Evolutionary conservation across 768 basidiomycete species (phyloP).

Genomic region (Rickenella mellea): DNA sequence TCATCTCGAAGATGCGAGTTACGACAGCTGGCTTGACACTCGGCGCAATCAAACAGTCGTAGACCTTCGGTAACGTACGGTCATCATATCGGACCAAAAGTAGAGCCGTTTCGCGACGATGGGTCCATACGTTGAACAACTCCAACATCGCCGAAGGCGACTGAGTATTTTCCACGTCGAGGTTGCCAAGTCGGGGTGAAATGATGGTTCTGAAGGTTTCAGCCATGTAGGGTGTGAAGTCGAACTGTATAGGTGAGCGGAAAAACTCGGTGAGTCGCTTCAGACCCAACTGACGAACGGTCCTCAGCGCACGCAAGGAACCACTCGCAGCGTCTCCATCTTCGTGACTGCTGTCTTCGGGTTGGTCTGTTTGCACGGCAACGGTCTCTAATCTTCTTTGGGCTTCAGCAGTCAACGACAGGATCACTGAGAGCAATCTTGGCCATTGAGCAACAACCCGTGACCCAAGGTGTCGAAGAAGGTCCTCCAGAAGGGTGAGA

Average conservation of each 20-base stretch:
- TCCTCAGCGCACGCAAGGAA: constrained; percentile 38
- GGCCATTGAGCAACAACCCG: constrained; percentile 67
- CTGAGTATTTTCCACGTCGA: constrained; percentile 85
- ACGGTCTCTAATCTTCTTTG: constrained; percentile 42
- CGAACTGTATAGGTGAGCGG: constrained; percentile 58
- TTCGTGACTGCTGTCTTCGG: constrained; percentile 26
- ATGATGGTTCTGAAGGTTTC: constrained; percentile 64
- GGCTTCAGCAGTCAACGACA: constrained; percentile 56
- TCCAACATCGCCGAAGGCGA: constrained; percentile 84
- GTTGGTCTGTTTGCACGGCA: constrained; percentile 26
- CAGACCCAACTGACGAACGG: constrained; percentile 73
- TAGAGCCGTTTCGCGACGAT: constrained; percentile 40
- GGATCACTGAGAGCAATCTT: constrained; percentile 54
- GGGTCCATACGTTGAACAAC: constrained; percentile 72
- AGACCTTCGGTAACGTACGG: constrained; percentile 64
- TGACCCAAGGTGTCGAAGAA: constrained; percentile 74
- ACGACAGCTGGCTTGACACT: constrained; percentile 86
- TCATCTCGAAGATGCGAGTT: constrained; percentile 73
- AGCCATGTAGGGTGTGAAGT: constrained; percentile 64
- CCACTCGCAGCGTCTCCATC: constrained; percentile 16
- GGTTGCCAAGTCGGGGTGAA: constrained; percentile 64
- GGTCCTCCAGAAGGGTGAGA: constrained; percentile 75
- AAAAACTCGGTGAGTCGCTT: constrained; percentile 88
- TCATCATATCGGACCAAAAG: constrained; percentile 66
- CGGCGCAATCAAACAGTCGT: constrained; percentile 69